Evolutionary conservation across 23 red algal genomes (phyloP), one percentile per base, ranked within the genome.

Genomic region (Gracilariopsis chorda): DNA sequence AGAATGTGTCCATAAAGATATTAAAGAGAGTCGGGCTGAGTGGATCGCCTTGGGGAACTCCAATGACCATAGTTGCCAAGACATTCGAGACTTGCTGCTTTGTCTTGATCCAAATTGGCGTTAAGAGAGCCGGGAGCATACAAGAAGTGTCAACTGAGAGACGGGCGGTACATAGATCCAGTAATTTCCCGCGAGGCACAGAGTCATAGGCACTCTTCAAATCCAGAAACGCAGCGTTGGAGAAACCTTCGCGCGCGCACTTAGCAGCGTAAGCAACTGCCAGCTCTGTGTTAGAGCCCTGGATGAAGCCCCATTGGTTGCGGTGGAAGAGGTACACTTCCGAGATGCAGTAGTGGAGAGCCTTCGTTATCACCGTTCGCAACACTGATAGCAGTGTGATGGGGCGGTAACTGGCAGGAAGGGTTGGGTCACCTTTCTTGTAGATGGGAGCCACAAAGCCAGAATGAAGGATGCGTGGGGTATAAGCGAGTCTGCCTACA

Each of bases 1-100:
- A 59, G 12, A 83, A 83, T 7, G 24, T 20, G 48, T 83, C 78
- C 78, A 83, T 83, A 41, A 63, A 83, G 78, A 64, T 64, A 53
- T 83, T 59, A 34, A 83, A 83, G 51, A 61, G 25, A 59, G 51
- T 45, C 3, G 78, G 78, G 37, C 51, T 83, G 51, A 83, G 51
- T 21, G 78, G 78, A 35, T 83, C 78, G 1, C 32, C 78, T 59
- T 83, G 78, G 14, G 78, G 78, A 19, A 83, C 78, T 7, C 78
- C 47, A 14, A 61, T 6, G 6, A 61, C 20, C 8, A 61, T 61
- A 21, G 20, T 12, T 7, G 20, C 20, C 30, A 23, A 14, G 9
- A 6, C n/a, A 23, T 9, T 61, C 21, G 56, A 61, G 21, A 23
- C 30, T 21, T 61, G 56, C 20, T 27, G 9, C 6, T 27, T 6